phyloP scores from a whole-genome alignment of 768 basidiomycete genomes.

The Boletus coccyginus region DNA sequence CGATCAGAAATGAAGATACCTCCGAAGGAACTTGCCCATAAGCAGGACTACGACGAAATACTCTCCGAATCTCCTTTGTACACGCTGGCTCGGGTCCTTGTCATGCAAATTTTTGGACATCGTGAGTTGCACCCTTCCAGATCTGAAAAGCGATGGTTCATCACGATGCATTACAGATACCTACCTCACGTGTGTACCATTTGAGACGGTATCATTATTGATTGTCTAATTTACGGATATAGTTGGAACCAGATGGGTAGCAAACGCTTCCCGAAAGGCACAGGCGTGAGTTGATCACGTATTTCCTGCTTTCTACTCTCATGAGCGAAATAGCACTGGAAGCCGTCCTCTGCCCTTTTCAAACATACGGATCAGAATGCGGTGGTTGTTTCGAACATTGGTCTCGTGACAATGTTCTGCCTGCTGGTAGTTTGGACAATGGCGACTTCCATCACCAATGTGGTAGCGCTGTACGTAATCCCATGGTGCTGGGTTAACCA shows the following conservation, averaged over 20 bases:
- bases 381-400: neutral
- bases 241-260: constrained; percentile 1
- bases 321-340: neutral
- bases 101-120: neutral
- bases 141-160: neutral
- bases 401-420: neutral
- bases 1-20: neutral
- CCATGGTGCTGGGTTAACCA: neutral
- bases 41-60: neutral
- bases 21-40: neutral
- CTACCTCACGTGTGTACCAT: neutral
- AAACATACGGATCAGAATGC: neutral
- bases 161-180: neutral
- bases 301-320: neutral
- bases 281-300: neutral
- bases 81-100: neutral
- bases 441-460: neutral
- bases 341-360: neutral
- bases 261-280: neutral
- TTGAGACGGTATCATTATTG: too few species aligned
- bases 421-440: neutral
- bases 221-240: neutral
- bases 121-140: neutral
- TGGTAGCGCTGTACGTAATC: neutral
- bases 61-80: neutral